Conservation (phyloP, 202 grass and related monocot genomes). For the Carex sylvatica region DNA sequence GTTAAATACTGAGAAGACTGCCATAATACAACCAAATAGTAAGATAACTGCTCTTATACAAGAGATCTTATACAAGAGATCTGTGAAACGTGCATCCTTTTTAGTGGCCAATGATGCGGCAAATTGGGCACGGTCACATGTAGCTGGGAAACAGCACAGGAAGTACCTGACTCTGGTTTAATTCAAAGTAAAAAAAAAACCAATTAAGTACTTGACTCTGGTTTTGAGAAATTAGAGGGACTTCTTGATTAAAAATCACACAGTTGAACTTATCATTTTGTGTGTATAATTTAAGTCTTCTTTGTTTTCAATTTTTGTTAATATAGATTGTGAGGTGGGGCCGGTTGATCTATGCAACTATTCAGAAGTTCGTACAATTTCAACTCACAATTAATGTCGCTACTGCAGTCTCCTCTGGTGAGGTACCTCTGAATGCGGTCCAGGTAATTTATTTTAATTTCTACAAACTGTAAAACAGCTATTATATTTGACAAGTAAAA, state of each 20-base stretch:
- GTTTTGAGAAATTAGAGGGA: too few relatives aligned
- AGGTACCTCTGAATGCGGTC: constrained; percentile 92
- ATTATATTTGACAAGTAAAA: background rate
- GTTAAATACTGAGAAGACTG: constrained; percentile 74
- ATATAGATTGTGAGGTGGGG: constrained; percentile 96
- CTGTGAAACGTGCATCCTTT: constrained; percentile 85
- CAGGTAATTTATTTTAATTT: constrained; percentile 45
- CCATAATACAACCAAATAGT: constrained; percentile 62
- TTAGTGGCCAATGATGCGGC: constrained; percentile 81
- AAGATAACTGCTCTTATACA: constrained; percentile 63
- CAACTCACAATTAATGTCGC: constrained; percentile 95
- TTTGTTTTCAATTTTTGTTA: constrained; percentile 15
- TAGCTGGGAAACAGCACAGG: constrained; percentile 87
- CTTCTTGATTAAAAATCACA: too few relatives aligned
- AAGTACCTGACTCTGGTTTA: too few relatives aligned
- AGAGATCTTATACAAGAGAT: constrained; percentile 94
- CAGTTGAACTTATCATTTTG: too few relatives aligned
- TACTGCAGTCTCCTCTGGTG: constrained; percentile 84
- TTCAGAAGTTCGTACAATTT: constrained; percentile 98
- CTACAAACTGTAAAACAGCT: constrained; percentile 16
- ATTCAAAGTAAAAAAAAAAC: too few relatives aligned
- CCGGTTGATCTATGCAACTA: constrained; percentile 92
- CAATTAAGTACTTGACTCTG: too few relatives aligned
- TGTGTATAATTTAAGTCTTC: too few relatives aligned
- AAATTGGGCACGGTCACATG: constrained; percentile 81